Evolutionary conservation across 129 eudicot species (phyloP).

Genomic region (Helianthus annuus): HanXRQr2.0-SUNRISE NC_035438.2:3347777-3348276

Average conservation of each 20-base stretch:
- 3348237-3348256: too few relatives aligned
- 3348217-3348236: too few relatives aligned
- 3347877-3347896: not conserved
- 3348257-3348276: too few relatives aligned
- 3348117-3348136: not conserved
- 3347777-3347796: constrained; percentile 68
- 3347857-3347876: not conserved
- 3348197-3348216: too few relatives aligned
- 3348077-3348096: constrained; percentile 80
- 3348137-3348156: not conserved
- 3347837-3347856: too few relatives aligned
- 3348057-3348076: constrained; percentile 72
- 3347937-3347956: constrained; percentile 52
- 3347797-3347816: constrained; percentile 57
- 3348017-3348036: constrained; percentile 90
- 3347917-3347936: constrained; percentile 59
- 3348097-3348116: not conserved
- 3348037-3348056: constrained; percentile 89
- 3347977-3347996: constrained; percentile 91
- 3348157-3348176: not conserved
- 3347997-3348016: constrained; percentile 76
- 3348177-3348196: too few relatives aligned
- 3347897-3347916: constrained; percentile 61
- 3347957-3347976: constrained; percentile 76
- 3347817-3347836: too few relatives aligned